A percentile compares a stretch with the other conserved stretches of the same genome.
Conservation (phyloP, 768 basidiomycete species). For the Pseudohyphozyma bogoriensis region DNA sequence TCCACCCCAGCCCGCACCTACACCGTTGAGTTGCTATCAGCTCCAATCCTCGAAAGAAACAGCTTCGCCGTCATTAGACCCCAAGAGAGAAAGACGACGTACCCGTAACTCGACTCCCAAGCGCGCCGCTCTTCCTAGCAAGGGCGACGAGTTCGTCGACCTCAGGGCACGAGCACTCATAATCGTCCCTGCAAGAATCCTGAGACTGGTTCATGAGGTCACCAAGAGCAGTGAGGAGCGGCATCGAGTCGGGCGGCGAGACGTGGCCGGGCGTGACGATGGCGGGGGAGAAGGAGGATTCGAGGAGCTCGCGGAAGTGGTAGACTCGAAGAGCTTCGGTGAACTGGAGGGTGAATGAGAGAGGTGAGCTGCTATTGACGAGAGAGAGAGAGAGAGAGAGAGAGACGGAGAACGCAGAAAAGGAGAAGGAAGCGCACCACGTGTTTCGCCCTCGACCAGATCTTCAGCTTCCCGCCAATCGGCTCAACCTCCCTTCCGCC, state of each 20-base stretch:
- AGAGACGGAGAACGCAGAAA: not conserved
- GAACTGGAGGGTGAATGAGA: conserved; percentile 36
- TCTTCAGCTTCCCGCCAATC: conserved; percentile 47
- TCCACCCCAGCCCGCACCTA: conserved; percentile 85
- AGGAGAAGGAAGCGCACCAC: conserved; percentile 40
- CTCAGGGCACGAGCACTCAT: conserved; percentile 71
- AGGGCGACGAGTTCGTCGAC: conserved; percentile 58
- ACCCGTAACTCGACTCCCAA: conserved; percentile 78
- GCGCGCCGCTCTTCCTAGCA: conserved; percentile 60
- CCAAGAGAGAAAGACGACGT: conserved; percentile 19
- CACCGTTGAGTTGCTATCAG: not conserved
- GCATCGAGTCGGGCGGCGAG: conserved; percentile 12
- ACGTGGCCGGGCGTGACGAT: too few relatives aligned
- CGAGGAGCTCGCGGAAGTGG: conserved; percentile 56
- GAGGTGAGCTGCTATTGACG: not conserved
- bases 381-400: not conserved
- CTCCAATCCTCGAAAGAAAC: not conserved
- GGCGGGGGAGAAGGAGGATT: conserved; percentile 33
- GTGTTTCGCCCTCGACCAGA: conserved; percentile 73
- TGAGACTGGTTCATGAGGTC: conserved; percentile 70
- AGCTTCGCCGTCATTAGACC: not conserved
- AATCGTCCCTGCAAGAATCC: conserved; percentile 55
- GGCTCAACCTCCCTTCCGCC: conserved; percentile 48
- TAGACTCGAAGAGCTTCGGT: conserved; percentile 72
- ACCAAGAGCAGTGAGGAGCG: conserved; percentile 45